Evolutionary conservation across 208 protist genomes (phyloP).

Genomic region (Strigomonas culicis): DNA sequence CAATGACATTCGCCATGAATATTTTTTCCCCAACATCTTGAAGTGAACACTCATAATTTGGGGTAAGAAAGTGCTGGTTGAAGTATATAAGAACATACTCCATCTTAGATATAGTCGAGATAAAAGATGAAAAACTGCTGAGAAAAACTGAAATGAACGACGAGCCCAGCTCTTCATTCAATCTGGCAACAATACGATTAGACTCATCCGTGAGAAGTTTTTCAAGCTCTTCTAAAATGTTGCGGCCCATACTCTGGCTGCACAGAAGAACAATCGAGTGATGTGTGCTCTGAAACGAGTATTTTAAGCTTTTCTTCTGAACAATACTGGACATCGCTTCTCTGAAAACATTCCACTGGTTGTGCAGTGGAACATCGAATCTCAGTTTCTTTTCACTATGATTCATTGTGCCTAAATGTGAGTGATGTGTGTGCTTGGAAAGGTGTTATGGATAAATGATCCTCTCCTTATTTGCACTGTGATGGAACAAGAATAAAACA

Average conservation of each 20-base stretch:
- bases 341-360: neutral
- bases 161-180: too few relatives aligned
- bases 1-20: neutral
- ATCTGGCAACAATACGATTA: neutral
- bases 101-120: neutral
- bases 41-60: neutral
- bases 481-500: too few relatives aligned
- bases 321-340: neutral
- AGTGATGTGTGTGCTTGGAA: too few relatives aligned
- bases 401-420: too few relatives aligned
- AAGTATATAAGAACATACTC: neutral
- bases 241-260: slow-evolving; percentile 33
- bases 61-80: neutral
- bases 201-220: slow-evolving; percentile 29
- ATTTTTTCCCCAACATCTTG: slow-evolving; percentile 6
- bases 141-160: too few relatives aligned
- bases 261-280: slow-evolving; percentile 73
- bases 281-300: slow-evolving; percentile 79
- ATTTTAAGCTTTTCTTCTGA: slow-evolving; percentile 16
- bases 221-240: slow-evolving; percentile 39
- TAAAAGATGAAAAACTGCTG: too few relatives aligned
- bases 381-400: too few relatives aligned
- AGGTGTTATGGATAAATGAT: too few relatives aligned
- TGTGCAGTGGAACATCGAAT: too few relatives aligned
- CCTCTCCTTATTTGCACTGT: too few relatives aligned